Evolutionary conservation across 257 asterid species (phyloP).

Genomic region (Scutellaria barbata): DNA sequence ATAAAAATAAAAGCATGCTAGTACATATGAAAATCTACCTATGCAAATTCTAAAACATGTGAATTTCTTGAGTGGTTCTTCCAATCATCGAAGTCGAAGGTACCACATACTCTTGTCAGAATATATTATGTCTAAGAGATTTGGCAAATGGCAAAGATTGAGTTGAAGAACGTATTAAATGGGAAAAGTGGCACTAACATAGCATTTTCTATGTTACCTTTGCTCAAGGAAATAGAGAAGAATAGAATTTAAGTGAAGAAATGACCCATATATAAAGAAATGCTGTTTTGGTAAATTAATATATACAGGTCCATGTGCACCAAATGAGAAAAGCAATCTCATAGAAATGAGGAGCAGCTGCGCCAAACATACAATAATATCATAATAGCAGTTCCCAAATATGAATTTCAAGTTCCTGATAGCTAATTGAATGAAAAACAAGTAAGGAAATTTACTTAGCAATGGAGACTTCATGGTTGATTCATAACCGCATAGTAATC

Average conservation of each 20-base stretch:
- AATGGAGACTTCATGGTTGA: not conserved
- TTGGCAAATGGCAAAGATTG: not conserved
- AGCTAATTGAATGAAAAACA: not conserved
- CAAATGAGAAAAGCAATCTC: not conserved
- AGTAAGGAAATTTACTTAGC: not conserved
- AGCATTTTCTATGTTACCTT: not conserved
- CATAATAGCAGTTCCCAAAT: not conserved
- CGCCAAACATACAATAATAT: not conserved
- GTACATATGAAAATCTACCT: not conserved
- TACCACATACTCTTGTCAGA: no score
- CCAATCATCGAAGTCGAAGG: not conserved
- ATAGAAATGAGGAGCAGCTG: not conserved
- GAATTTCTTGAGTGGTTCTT: not conserved
- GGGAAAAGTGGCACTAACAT: not conserved
- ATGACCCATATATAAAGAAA: not conserved
- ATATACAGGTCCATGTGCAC: no score
- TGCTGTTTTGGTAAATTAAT: not conserved
- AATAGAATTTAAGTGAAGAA: not conserved
- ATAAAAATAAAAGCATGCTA: not conserved
- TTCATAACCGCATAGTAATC: slow-evolving; percentile 5
- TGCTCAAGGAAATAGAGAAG: not conserved
- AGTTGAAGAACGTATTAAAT: not conserved
- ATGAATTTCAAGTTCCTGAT: not conserved
- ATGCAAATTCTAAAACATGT: not conserved
- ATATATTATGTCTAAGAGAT: not conserved